Evolutionary conservation across 768 basidiomycete genomes (phyloP).

Genomic region (Boletus subcaerulescens): DNA sequence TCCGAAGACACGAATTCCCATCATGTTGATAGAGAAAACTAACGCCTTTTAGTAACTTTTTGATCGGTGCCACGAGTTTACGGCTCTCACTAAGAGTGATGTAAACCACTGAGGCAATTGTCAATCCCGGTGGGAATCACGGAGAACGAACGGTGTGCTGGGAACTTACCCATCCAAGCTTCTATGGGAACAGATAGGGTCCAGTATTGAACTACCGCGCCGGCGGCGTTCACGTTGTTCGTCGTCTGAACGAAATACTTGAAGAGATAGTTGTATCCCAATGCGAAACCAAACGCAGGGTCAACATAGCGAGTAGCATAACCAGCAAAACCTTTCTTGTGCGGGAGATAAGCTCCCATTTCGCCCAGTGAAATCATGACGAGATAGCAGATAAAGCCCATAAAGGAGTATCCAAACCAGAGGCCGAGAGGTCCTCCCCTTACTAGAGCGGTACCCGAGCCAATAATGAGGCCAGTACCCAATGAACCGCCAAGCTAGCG

Average conservation of each 20-base stretch:
- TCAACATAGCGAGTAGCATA: slow-evolving; percentile 66
- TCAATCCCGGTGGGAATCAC: slow-evolving; percentile 2
- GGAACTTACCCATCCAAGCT: slow-evolving; percentile 55
- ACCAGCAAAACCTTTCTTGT: slow-evolving; percentile 56
- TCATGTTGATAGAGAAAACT: slow-evolving; percentile 55
- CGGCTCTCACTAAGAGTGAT: slow-evolving; percentile 50
- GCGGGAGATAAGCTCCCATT: slow-evolving; percentile 44
- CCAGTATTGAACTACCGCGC: slow-evolving; percentile 52
- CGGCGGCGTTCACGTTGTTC: slow-evolving; percentile 63
- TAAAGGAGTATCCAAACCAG: slow-evolving; percentile 41
- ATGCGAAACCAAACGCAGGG: slow-evolving; percentile 64
- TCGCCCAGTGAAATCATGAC: slow-evolving; percentile 51
- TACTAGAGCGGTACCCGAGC: slow-evolving; percentile 56
- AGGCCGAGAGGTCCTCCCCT: slow-evolving; percentile 53
- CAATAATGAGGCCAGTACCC: slow-evolving; percentile 55
- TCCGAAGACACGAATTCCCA: slow-evolving; percentile 62
- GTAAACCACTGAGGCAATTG: slow-evolving; percentile 45
- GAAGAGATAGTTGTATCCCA: slow-evolving; percentile 47
- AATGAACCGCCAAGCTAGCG: slow-evolving; percentile 47
- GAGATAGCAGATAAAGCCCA: slow-evolving; percentile 56
- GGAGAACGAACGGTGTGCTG: neutral
- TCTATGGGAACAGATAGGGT: slow-evolving; percentile 41
- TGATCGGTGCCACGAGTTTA: neutral
- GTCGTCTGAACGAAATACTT: slow-evolving; percentile 66
- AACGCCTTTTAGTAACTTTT: neutral